Percentiles rank a stretch among this genome's conserved stretches.
Evolutionary conservation across 805 yeast species (phyloP).

Genomic region (Starmerella etchellsii): DNA sequence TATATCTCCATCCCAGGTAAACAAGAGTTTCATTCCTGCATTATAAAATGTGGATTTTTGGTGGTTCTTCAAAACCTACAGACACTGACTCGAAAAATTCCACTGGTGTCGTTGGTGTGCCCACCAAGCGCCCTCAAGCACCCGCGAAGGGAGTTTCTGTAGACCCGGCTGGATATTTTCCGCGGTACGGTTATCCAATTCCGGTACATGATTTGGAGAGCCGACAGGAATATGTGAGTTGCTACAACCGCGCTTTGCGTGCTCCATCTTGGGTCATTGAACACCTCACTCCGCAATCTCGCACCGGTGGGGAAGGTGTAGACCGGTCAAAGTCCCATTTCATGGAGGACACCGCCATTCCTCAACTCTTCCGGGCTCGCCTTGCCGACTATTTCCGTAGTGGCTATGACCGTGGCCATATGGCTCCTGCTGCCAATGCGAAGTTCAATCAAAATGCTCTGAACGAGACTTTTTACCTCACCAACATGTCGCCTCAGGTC

Average conservation of each 20-base stretch:
- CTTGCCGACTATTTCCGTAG: constrained; percentile 82
- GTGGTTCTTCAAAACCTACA: not conserved
- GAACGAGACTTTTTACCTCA: constrained; percentile 84
- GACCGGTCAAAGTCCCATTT: constrained; percentile 74
- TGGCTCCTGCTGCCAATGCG: constrained; percentile 97
- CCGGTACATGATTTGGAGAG: constrained; percentile 75
- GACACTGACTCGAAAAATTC: not conserved
- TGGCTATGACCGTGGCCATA: constrained; percentile 95
- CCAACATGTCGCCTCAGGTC: constrained; percentile 93
- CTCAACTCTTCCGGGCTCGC: constrained; percentile 58
- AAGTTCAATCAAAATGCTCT: constrained; percentile 80
- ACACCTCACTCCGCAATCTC: constrained; percentile 66
- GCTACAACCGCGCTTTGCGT: constrained; percentile 70
- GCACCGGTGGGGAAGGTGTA: constrained; percentile 26
- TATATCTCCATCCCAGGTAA: too few species aligned
- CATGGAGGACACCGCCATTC: constrained; percentile 75
- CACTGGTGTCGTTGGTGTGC: not conserved
- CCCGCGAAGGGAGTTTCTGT: constrained; percentile 31
- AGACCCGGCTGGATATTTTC: constrained; percentile 66
- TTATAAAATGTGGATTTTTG: constrained; percentile 1
- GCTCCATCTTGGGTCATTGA: constrained; percentile 74
- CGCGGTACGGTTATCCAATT: constrained; percentile 87
- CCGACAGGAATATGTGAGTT: constrained; percentile 66
- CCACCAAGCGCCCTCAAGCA: too few species aligned
- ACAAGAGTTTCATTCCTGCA: too few species aligned